Percentiles rank a stretch among this genome's conserved stretches.
These are phyloP conservation scores for Dactylellina haptotyla DNA, from an alignment of 2,329 filamentous ascomycete genomes.

Conservation along the genomic window DNA sequence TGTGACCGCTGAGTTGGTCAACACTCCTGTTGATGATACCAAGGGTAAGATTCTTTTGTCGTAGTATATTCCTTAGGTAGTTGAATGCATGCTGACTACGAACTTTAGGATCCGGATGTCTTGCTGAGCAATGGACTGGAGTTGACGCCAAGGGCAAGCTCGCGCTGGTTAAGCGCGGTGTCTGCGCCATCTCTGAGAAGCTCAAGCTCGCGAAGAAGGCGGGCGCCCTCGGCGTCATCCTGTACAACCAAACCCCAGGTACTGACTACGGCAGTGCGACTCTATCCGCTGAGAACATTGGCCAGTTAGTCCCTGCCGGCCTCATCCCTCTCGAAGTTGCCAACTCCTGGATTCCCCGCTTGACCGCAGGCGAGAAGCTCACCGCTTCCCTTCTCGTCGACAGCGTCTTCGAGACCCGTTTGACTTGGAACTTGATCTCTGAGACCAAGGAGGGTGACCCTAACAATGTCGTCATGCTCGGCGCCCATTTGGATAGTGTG, in stretches of 20 bases:
- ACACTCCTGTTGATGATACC: constrained; percentile 61
- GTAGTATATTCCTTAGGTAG: background rate
- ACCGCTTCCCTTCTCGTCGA: constrained; percentile 54
- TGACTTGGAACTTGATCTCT: constrained; percentile 67
- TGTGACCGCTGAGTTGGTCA: constrained; percentile 61
- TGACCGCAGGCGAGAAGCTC: constrained; percentile 58
- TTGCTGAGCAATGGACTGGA: constrained; percentile 64
- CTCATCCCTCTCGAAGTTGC: constrained; percentile 61
- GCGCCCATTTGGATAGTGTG: constrained; percentile 71
- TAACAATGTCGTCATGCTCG: constrained; percentile 69
- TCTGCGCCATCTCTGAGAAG: constrained; percentile 64
- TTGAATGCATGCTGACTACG: background rate
- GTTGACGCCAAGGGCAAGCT: constrained; percentile 64
- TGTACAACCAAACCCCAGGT: constrained; percentile 67
- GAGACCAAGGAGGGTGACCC: constrained; percentile 69
- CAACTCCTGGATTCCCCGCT: constrained; percentile 59
- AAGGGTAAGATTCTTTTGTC: constrained; percentile 51
- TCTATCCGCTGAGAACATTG: constrained; percentile 43
- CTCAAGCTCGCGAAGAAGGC: constrained; percentile 63
- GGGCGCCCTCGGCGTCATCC: constrained; percentile 63
- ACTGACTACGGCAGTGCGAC: constrained; percentile 65
- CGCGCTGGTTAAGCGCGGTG: constrained; percentile 64
- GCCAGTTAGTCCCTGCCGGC: constrained; percentile 59
- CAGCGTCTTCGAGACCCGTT: constrained; percentile 56
- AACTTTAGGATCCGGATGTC: constrained; percentile 61